phyloP scores from a whole-genome alignment of 768 basidiomycete species.

The Boletus reticulatus region DNA sequence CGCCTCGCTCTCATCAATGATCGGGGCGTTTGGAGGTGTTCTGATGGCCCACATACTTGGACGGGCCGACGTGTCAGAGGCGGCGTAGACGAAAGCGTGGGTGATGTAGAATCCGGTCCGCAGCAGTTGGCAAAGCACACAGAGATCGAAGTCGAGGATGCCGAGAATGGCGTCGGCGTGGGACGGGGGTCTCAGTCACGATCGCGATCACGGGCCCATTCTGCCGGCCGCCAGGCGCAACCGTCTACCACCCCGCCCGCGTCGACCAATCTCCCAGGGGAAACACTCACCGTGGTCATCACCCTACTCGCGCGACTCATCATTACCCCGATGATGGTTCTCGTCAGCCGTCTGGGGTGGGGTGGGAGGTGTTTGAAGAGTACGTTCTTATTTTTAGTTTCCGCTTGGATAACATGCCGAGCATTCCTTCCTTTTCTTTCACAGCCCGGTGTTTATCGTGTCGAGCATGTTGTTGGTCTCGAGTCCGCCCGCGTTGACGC shows the following conservation, averaged over 20 bases:
- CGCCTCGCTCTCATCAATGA: slow-evolving; percentile 17
- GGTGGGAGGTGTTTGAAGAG: slow-evolving; percentile 64
- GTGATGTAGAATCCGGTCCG: slow-evolving; percentile 9
- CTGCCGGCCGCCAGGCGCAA: not conserved
- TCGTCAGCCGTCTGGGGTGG: slow-evolving; percentile 51
- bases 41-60: slow-evolving; percentile 5
- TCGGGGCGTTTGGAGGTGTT: slow-evolving; percentile 19
- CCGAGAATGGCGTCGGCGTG: not conserved
- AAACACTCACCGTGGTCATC: slow-evolving; percentile 81
- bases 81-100: not conserved
- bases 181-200: not conserved
- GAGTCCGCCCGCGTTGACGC: slow-evolving; percentile 77
- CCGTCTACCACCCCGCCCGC: not conserved
- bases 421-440: not conserved
- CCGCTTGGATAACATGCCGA: not conserved
- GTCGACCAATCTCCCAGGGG: slow-evolving; percentile 45
- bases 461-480: slow-evolving; percentile 80
- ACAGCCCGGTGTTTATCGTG: slow-evolving; percentile 83
- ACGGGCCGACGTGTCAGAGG: not conserved
- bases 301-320: slow-evolving; percentile 71
- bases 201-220: not conserved
- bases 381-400: slow-evolving; percentile 39
- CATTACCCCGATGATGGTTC: slow-evolving; percentile 72
- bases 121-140: not conserved
- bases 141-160: not conserved